phyloP scores from a whole-genome alignment of 306 rosid species.

The Geum urbanum region DNA sequence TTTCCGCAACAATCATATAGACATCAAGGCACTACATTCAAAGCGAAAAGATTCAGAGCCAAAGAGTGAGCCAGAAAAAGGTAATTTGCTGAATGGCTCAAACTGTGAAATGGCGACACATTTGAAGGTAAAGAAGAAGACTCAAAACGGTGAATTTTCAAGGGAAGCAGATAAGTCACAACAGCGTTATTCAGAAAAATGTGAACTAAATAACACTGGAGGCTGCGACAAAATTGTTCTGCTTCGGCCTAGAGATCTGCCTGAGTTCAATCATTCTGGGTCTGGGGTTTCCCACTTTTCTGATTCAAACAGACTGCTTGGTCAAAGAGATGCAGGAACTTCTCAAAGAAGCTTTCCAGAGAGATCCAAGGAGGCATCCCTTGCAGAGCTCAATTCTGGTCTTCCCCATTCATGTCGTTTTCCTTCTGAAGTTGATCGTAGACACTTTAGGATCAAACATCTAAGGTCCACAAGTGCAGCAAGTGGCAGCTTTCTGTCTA shows the following conservation, averaged over 20 bases:
- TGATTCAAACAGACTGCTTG: conserved; percentile 30
- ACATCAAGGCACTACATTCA: conserved; percentile 29
- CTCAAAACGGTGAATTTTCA: conserved; percentile 34
- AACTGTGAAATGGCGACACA: conserved; percentile 32
- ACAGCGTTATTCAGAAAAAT: conserved; percentile 26
- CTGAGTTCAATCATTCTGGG: conserved; percentile 34
- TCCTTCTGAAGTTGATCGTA: conserved; percentile 36
- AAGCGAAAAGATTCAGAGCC: conserved; percentile 30
- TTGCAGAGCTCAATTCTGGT: conserved; percentile 30
- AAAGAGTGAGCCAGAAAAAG: conserved; percentile 32
- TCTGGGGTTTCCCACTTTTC: conserved; percentile 30
- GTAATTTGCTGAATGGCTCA: conserved; percentile 22
- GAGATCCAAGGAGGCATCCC: conserved; percentile 35
- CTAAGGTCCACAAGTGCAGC: conserved; percentile 28
- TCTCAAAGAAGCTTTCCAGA: conserved; percentile 31
- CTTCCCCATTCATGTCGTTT: conserved; percentile 37
- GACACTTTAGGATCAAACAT: conserved; percentile 34
- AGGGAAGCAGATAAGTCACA: conserved; percentile 37
- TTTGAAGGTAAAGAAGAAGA: conserved; percentile 20
- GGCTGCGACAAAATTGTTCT: conserved; percentile 51
- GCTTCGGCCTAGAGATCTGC: conserved; percentile 42
- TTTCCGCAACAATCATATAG: conserved; percentile 32
- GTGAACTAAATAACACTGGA: conserved; percentile 31
- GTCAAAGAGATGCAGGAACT: conserved; percentile 41
- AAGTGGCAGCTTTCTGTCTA: conserved; percentile 27